Percentiles rank a stretch among this genome's conserved stretches.
These are phyloP conservation scores for Diaporthe vexans DNA, from an alignment of 2,329 filamentous ascomycete species.

Conservation along the genomic window DNA sequence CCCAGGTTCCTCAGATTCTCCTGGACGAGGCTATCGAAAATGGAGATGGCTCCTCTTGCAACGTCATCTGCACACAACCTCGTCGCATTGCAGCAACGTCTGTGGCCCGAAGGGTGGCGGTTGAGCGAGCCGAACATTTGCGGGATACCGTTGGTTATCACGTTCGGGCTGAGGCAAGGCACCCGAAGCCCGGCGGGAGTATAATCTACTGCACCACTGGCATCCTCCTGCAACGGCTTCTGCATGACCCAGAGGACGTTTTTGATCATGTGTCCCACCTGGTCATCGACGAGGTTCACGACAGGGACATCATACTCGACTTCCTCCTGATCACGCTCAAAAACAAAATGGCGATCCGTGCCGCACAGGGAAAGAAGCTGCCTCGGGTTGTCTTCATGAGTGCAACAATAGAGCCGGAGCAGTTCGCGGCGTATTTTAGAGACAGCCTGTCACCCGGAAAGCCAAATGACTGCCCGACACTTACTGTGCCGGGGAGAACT, in stretches of 20 bases:
- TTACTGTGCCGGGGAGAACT: conserved; percentile 37
- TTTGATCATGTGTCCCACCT: conserved; percentile 61
- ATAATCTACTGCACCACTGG: conserved; percentile 66
- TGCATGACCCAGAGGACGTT: conserved; percentile 53
- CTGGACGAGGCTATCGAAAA: conserved; percentile 60
- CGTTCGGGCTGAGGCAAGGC: conserved; percentile 56
- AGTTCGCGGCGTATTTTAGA: conserved; percentile 41
- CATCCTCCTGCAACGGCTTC: conserved; percentile 60
- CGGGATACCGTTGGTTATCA: conserved; percentile 60
- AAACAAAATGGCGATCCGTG: conserved; percentile 29
- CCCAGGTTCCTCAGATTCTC: conserved; percentile 66
- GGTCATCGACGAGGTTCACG: conserved; percentile 63
- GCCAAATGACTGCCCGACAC: conserved; percentile 24
- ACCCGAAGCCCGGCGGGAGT: conserved; percentile 49
- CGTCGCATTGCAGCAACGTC: conserved; percentile 62
- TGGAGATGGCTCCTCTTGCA: conserved; percentile 57
- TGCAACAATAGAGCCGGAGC: conserved; percentile 36
- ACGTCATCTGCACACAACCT: conserved; percentile 65
- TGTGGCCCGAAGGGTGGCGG: conserved; percentile 60
- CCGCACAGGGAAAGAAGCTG: conserved; percentile 28
- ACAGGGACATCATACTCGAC: conserved; percentile 36
- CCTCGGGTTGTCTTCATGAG: conserved; percentile 37
- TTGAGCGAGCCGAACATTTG: conserved; percentile 58
- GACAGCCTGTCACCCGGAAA: not conserved
- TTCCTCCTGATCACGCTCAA: conserved; percentile 37